These are phyloP conservation scores for Salvia hispanica DNA, from an alignment of 257 asterid species.

Conservation along the genomic window DNA sequence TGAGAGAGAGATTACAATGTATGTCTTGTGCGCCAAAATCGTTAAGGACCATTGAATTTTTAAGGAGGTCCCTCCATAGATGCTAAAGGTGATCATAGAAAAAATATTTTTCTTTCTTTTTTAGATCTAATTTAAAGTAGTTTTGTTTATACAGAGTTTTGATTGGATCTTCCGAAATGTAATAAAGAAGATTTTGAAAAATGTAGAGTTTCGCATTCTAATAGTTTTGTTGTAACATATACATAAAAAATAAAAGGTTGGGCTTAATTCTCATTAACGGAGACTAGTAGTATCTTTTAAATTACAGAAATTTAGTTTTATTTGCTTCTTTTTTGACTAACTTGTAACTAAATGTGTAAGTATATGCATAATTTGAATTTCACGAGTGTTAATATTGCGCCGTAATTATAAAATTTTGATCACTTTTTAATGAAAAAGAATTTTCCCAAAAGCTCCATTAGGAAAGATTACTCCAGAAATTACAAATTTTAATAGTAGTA, in stretches of 20 bases:
- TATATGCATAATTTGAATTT: background rate
- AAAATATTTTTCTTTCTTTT: background rate
- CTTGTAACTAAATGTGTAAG: background rate
- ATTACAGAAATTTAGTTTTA: too few relatives aligned
- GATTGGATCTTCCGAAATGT: conserved; percentile 26
- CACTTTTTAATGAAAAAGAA: background rate
- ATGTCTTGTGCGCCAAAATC: conserved; percentile 26
- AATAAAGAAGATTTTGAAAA: conserved; percentile 11
- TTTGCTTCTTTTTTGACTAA: background rate
- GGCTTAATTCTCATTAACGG: too few relatives aligned
- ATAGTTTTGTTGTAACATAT: background rate
- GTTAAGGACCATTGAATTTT: conserved; percentile 32
- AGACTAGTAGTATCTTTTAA: too few relatives aligned
- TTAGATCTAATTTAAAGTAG: conserved; percentile 22
- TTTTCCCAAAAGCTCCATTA: background rate
- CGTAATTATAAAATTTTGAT: background rate
- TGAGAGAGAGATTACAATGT: background rate
- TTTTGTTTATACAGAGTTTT: conserved; percentile 22
- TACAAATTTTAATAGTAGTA: too few relatives aligned
- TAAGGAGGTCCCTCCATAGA: conserved; percentile 39
- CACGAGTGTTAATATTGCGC: background rate
- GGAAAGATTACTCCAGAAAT: too few relatives aligned
- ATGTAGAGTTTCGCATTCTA: background rate
- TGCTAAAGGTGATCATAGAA: conserved; percentile 33
- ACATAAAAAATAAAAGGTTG: background rate